Evolutionary conservation across 208 protist species (phyloP).

Genomic region (Trypanosoma avium): DNA sequence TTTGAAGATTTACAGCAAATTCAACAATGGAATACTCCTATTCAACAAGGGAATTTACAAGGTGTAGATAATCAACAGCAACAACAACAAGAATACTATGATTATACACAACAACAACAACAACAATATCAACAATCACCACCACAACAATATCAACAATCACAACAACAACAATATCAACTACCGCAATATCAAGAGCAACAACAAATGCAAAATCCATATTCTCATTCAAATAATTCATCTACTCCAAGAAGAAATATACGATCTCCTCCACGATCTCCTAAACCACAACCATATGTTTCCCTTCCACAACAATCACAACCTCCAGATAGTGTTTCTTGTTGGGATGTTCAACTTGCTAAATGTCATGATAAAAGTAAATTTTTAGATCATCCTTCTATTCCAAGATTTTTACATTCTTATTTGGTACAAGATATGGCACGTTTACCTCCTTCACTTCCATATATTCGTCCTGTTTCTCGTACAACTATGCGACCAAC

Average conservation of each 20-base stretch:
- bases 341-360: conserved; percentile 31
- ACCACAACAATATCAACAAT: conserved; percentile 23
- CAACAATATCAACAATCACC: conserved; percentile 7
- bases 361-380: conserved; percentile 35
- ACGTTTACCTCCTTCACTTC: conserved; percentile 28
- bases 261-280: conserved; percentile 21
- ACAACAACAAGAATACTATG: conserved; percentile 18
- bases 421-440: conserved; percentile 64
- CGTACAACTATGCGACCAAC: conserved; percentile 66
- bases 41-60: too few species aligned
- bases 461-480: conserved; percentile 49
- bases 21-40: conserved; percentile 13
- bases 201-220: conserved; percentile 5
- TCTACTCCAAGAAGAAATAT: conserved; percentile 24
- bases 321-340: conserved; percentile 17
- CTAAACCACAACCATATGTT: conserved; percentile 14
- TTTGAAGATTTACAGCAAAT: conserved; percentile 53
- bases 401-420: conserved; percentile 67
- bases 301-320: neutral
- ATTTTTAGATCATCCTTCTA: conserved; percentile 63
- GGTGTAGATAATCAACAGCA: too few species aligned
- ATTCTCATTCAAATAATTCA: too few species aligned
- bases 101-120: conserved; percentile 10
- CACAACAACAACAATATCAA: conserved; percentile 18
- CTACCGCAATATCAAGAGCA: neutral